A percentile compares a stretch with the other conserved stretches of the same genome.
These are phyloP conservation scores for Fulvia fulva DNA, from an alignment of 2,329 filamentous ascomycete species.

Conservation along the genomic window DNA sequence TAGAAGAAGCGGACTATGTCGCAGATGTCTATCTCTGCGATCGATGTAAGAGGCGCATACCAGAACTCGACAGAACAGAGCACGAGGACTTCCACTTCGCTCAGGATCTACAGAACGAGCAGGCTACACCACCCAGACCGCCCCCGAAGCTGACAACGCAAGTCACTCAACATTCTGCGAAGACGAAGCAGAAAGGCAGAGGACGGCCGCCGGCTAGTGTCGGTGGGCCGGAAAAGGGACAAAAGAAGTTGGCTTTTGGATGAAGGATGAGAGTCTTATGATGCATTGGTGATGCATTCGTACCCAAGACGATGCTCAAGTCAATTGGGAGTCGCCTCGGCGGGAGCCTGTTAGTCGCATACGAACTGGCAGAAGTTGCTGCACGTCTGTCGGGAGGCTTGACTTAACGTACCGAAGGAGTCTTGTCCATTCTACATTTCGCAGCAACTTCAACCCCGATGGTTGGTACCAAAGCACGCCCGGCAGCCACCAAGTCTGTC, in stretches of 20 bases:
- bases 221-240: conserved; percentile 39
- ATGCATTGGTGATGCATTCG: too few species aligned
- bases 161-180: conserved; percentile 14
- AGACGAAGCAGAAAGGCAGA: conserved; percentile 27
- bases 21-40: conserved; percentile 52
- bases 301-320: too few species aligned
- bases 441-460: too few species aligned
- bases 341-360: too few species aligned
- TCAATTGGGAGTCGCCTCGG: too few species aligned
- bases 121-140: conserved; percentile 37
- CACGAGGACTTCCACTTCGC: conserved; percentile 96
- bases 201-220: conserved; percentile 35
- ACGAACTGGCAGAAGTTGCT: too few species aligned
- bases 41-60: conserved; percentile 61
- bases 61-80: conserved; percentile 59
- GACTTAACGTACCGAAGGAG: too few species aligned
- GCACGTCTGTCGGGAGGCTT: too few species aligned
- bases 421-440: too few species aligned
- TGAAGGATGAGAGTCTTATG: conserved; percentile 10
- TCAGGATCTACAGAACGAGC: conserved; percentile 71
- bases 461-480: too few species aligned
- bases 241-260: conserved; percentile 45
- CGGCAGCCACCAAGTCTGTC: too few species aligned
- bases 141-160: conserved; percentile 22
- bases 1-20: neutral